Percentiles rank a stretch among this genome's conserved stretches.
phyloP scores from a whole-genome alignment of 495 filamentous ascomycete genomes.

The Daldinia loculata region DNA sequence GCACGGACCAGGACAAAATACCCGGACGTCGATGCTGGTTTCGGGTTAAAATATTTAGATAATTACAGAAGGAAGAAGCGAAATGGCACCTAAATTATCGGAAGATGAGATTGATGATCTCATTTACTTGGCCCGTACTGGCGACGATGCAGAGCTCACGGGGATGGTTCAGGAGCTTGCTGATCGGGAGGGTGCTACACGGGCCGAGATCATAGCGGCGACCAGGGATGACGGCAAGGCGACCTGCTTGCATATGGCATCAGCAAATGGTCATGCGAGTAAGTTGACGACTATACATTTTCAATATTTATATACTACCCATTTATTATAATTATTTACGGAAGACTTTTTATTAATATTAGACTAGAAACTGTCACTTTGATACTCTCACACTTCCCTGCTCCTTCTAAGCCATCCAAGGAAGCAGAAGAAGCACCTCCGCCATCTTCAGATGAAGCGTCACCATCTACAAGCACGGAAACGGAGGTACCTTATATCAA shows the following conservation, averaged over 20 bases:
- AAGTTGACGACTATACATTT: slow-evolving; percentile 33
- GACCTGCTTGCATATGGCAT: slow-evolving; percentile 86
- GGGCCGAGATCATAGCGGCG: slow-evolving; percentile 66
- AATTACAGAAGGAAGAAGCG: slow-evolving; percentile 15
- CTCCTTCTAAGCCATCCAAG: slow-evolving; percentile 24
- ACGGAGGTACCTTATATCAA: slow-evolving; percentile 64
- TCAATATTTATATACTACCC: not conserved
- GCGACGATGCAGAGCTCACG: slow-evolving; percentile 75
- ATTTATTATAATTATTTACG: not conserved
- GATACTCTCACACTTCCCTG: slow-evolving; percentile 52
- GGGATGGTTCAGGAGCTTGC: slow-evolving; percentile 65
- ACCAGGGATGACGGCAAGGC: slow-evolving; percentile 75
- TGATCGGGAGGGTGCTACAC: slow-evolving; percentile 60
- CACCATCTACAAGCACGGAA: slow-evolving; percentile 33
- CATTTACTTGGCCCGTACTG: slow-evolving; percentile 80
- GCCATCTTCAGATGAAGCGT: slow-evolving; percentile 57
- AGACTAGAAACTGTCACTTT: slow-evolving; percentile 51
- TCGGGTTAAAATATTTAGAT: not conserved
- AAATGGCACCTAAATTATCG: slow-evolving; percentile 63
- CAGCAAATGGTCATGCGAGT: slow-evolving; percentile 88
- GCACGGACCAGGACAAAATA: slow-evolving; percentile 9
- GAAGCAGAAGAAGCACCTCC: slow-evolving; percentile 49
- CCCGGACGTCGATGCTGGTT: not conserved
- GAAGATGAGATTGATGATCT: slow-evolving; percentile 88
- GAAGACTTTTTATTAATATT: not conserved